Base-by-base conservation (phyloP, 192 early-diverging fungal genomes). In the Helicostylum pulchrum region DNA sequence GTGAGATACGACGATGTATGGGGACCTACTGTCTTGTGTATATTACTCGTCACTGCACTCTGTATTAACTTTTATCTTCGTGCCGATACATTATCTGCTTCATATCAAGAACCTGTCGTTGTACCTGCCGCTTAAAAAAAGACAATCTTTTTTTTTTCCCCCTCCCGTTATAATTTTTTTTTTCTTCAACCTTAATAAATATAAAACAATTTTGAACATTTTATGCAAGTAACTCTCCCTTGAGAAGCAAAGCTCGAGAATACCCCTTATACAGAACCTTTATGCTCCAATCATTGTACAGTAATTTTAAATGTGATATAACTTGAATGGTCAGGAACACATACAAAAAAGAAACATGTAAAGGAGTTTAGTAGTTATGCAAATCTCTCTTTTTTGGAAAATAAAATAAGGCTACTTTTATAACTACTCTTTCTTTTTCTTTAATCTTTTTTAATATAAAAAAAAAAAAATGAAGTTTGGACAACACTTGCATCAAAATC, bases 1-100 rank as follows among this genome's bases (percentile, higher is more conserved):
- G 17, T 63, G 11, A 46, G 71, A n/a, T 60, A 64, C 14, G 71
- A 73, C 47, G 71, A 73, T 60, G 56, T 73, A 5, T 73, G 63
- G 43, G 71, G 71, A 14, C 71, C 71, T 32, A 48, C 45, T 12
- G 66, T 64, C n/a, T 60, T 73, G 19, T 73, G 71, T 61, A 58
- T 73, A 14, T 34, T 73, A 23, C 21, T 73, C 30, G 65, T 73
- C 3, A 45, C 62, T 34, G 71, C 71, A 4, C 51, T 73, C 17
- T 23, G 58, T 20, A 31, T 73, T 23, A 73, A 73, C 45, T 73
- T 73, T 46, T 73, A 73, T 10, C 49, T 73, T 21, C 60, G 71
- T 39, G 49, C 62, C n/a, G 57, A 59, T 45, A 19, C 57, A 44
- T 23, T 23, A 5, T 14, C 34, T 7, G 17, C 19, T 11, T 31